A percentile compares a stretch with the other conserved stretches of the same genome.
Conservation (phyloP, 2,329 filamentous ascomycete species). For the Aureobasidium sp. region DNA sequence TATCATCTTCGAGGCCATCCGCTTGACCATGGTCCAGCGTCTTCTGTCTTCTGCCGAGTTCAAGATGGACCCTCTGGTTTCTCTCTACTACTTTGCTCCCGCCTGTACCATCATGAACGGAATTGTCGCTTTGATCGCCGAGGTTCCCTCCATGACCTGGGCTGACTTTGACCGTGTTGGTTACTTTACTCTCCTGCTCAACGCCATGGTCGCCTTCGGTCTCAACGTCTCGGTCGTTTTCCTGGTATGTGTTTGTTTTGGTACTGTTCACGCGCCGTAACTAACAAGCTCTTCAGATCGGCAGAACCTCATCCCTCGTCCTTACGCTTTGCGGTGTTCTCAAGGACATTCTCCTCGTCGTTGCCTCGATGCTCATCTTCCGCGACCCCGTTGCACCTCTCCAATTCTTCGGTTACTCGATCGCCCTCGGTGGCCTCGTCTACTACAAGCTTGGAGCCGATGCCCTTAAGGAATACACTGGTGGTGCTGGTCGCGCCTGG, state of each 20-base stretch:
- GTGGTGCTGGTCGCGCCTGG: constrained; percentile 69
- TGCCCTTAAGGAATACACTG: constrained; percentile 71
- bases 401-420: constrained; percentile 78
- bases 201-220: constrained; percentile 71
- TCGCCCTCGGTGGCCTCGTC: constrained; percentile 69
- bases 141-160: constrained; percentile 63
- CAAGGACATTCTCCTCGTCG: constrained; percentile 79
- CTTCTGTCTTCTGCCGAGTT: constrained; percentile 75
- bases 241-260: constrained; percentile 54
- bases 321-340: constrained; percentile 82
- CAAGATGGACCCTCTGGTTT: constrained; percentile 88
- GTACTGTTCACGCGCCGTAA: not conserved
- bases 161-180: constrained; percentile 68
- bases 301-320: constrained; percentile 79
- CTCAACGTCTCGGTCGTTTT: constrained; percentile 83
- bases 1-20: constrained; percentile 74
- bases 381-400: constrained; percentile 65
- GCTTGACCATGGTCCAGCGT: constrained; percentile 77
- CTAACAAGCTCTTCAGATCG: constrained; percentile 52
- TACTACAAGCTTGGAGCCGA: constrained; percentile 85
- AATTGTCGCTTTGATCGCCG: constrained; percentile 63
- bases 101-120: constrained; percentile 79
- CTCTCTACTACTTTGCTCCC: constrained; percentile 83
- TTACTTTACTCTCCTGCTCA: constrained; percentile 63
- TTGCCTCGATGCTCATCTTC: constrained; percentile 75